Evolutionary conservation across 805 yeast genomes (phyloP).

Genomic region (Cyberlindnera xishuangbannaensis): DNA sequence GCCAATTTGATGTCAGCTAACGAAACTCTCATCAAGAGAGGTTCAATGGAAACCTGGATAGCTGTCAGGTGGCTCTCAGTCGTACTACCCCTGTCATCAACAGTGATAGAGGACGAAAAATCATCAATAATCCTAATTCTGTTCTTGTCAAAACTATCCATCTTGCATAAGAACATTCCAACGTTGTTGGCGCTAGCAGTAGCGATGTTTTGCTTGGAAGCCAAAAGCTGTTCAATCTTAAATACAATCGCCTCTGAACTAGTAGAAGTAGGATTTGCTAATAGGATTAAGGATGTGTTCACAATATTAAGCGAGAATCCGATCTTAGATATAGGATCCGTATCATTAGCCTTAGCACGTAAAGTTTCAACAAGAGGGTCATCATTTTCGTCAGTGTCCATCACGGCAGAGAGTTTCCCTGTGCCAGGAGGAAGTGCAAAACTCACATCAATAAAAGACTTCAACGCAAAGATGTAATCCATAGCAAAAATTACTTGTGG

Average conservation of each 20-base stretch:
- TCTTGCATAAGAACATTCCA: constrained; percentile 79
- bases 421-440: constrained; percentile 21
- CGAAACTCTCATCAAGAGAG: constrained; percentile 74
- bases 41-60: constrained; percentile 70
- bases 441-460: constrained; percentile 52
- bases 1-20: constrained; percentile 84
- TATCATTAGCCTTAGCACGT: constrained; percentile 6
- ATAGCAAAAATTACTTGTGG: constrained; percentile 79
- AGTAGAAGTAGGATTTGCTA: constrained; percentile 68
- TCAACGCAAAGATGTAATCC: constrained; percentile 78
- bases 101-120: constrained; percentile 69
- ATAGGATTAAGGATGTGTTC: constrained; percentile 68
- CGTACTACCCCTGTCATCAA: constrained; percentile 67
- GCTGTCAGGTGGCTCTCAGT: constrained; percentile 51
- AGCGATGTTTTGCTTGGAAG: constrained; percentile 61
- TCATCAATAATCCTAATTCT: constrained; percentile 80
- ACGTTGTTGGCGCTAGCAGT: constrained; percentile 69
- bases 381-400: constrained; percentile 1
- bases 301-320: constrained; percentile 64
- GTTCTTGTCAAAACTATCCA: constrained; percentile 59
- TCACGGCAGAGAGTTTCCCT: neutral
- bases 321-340: constrained; percentile 20
- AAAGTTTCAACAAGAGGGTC: constrained; percentile 2
- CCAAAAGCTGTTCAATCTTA: constrained; percentile 71
- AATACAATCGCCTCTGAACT: constrained; percentile 87